Evolutionary conservation across 2,329 filamentous ascomycete genomes (phyloP).

Genomic region (Trichoderma simmonsii): DNA sequence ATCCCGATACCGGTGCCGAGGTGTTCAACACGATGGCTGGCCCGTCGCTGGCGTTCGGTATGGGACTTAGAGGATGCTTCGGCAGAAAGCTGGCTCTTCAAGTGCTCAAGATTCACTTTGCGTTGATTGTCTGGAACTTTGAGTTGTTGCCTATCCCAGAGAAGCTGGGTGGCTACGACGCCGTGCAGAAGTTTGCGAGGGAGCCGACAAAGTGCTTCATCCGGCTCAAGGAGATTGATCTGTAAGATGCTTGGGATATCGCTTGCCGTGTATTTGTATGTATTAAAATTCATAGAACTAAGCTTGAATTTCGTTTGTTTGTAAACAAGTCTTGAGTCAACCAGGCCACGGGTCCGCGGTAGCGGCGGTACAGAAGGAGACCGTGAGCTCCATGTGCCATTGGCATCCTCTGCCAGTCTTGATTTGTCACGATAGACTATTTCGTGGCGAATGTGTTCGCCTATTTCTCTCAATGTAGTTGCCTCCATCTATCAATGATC

Average conservation of each 20-base stretch:
- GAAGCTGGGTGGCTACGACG: not conserved
- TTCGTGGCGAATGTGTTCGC: not conserved
- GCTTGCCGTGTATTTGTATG: not conserved
- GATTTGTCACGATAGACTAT: not conserved
- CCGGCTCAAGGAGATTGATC: not conserved
- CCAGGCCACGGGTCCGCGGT: not conserved
- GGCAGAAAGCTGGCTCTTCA: constrained; percentile 37
- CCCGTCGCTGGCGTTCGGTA: constrained; percentile 35
- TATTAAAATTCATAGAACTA: not conserved
- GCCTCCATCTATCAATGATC: not conserved
- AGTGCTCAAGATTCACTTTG: constrained; percentile 34
- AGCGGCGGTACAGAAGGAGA: not conserved
- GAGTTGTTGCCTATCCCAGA: constrained; percentile 22
- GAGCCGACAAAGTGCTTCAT: constrained; percentile 9
- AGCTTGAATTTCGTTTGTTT: not conserved
- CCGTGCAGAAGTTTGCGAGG: constrained; percentile 15
- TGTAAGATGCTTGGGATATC: not conserved
- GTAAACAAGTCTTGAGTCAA: not conserved
- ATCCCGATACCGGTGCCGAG: not conserved
- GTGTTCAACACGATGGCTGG: constrained; percentile 35
- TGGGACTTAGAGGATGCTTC: constrained; percentile 38
- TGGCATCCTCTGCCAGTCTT: not conserved
- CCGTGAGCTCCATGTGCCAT: not conserved
- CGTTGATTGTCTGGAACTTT: constrained; percentile 39
- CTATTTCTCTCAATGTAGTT: not conserved